Base-by-base conservation (phyloP, 2,329 filamentous ascomycete genomes). In the Scedosporium apiospermum region DNA sequence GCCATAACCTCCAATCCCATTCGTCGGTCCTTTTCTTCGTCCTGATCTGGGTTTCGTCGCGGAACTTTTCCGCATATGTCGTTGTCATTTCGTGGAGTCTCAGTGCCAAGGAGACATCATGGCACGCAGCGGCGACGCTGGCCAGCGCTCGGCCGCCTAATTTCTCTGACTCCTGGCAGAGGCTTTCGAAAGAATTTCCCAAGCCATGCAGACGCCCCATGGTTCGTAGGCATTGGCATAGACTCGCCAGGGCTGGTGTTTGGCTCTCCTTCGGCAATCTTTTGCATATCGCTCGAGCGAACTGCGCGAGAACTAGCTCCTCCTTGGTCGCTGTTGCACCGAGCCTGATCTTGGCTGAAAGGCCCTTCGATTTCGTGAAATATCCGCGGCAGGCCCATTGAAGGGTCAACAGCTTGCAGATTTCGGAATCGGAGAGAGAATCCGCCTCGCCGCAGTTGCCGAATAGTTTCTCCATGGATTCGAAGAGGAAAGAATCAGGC, bases 1-100 rank as follows among this genome's bases (percentile, higher is more conserved):
- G 63, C 75, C 75, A 77, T 12, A 67, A 59, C 14, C 67, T 67
- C 73, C 74, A 77, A 16, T 68, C 59, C 70, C 74, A 74, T 12
- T 65, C 65, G 16, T 46, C 23, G 18, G 64, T 60, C n/a, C 66
- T 57, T 2, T 62, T 58, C 27, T 67, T 62, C 6, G 44, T 49
- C 4, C 42, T 26, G 34, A 10, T 9, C 34, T 38, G 34, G 34
- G 10, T 38, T 14, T 38, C 34, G 10, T 38, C 34, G 16, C 60
- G 21, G 12, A 65, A 60, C 34, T 63, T 63, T 14, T 30, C 6
- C 4, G 51, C 23, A 38, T 67, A 51, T 3, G 10, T 16, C 3
- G 61, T 58, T 3, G 65, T 57, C 3, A 69, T 27, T 18, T 53
- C 23, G 63, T 71, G 68, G 10, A 74, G 63, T 4, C 53, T 34